Conservation (phyloP, 208 protist species). For the Crithidia sp. region DNA sequence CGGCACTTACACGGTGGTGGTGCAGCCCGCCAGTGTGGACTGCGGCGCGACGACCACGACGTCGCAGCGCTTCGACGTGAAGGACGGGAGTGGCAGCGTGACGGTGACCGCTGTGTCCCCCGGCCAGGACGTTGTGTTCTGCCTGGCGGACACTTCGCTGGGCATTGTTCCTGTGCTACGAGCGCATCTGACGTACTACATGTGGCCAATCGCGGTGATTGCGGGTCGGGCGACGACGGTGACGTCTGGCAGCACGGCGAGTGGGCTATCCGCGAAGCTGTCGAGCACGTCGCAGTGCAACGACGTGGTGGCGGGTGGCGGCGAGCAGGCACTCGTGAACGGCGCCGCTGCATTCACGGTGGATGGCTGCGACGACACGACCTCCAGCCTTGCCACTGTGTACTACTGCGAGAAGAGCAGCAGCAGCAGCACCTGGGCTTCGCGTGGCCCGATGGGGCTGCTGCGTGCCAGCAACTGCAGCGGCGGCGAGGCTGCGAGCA, state of each 20-base stretch:
- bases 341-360: constrained; percentile 44
- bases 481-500: constrained; percentile 36
- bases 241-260: constrained; percentile 31
- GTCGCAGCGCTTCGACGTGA: constrained; percentile 39
- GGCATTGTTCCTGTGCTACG: constrained; percentile 36
- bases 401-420: constrained; percentile 73
- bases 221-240: constrained; percentile 41
- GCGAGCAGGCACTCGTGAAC: constrained; percentile 20
- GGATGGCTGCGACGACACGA: constrained; percentile 36
- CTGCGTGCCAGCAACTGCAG: constrained; percentile 47
- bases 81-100: constrained; percentile 12
- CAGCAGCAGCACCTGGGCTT: constrained; percentile 28
- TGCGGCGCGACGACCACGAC: constrained; percentile 32
- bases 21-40: constrained; percentile 16
- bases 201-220: constrained; percentile 58
- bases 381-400: constrained; percentile 16
- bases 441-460: constrained; percentile 51
- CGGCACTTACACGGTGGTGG: constrained; percentile 10
- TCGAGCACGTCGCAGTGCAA: constrained; percentile 37
- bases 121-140: constrained; percentile 30
- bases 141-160: constrained; percentile 19
- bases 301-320: constrained; percentile 38
- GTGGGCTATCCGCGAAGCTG: constrained; percentile 40
- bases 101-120: constrained; percentile 32
- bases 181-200: constrained; percentile 47